A percentile compares a stretch with the other conserved stretches of the same genome.
These are phyloP conservation scores for Nemania sp. DNA, from an alignment of 2,329 filamentous ascomycete species.

Conservation along the genomic window DNA sequence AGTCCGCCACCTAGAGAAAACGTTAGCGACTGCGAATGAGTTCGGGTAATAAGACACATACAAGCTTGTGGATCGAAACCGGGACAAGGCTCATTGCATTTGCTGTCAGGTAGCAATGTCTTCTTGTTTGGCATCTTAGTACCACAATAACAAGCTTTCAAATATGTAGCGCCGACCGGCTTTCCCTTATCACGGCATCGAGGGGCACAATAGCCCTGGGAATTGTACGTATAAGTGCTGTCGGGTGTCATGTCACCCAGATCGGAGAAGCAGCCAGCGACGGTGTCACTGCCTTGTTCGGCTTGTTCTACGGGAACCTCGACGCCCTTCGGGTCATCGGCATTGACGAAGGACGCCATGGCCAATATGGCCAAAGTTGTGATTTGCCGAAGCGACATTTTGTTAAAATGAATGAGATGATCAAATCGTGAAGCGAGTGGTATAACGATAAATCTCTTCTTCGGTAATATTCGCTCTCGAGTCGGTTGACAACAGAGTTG, in stretches of 20 bases:
- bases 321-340: conserved; percentile 24
- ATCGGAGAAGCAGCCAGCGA: conserved; percentile 56
- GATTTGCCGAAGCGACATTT: conserved; percentile 36
- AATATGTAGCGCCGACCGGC: conserved; percentile 64
- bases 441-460: background rate
- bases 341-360: conserved; percentile 29
- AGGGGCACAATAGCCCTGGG: conserved; percentile 48
- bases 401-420: conserved; percentile 13
- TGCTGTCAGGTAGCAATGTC: conserved; percentile 55
- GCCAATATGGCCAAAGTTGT: conserved; percentile 35
- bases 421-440: conserved; percentile 6
- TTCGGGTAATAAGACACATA: conserved; percentile 46
- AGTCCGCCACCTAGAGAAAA: conserved; percentile 45
- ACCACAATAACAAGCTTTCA: conserved; percentile 73
- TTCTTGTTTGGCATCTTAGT: conserved; percentile 63
- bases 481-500: too few species aligned
- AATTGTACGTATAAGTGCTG: conserved; percentile 39
- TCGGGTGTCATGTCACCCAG: conserved; percentile 43
- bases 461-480: too few species aligned
- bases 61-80: conserved; percentile 67
- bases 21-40: conserved; percentile 20
- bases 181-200: conserved; percentile 49
- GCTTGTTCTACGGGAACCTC: conserved; percentile 46
- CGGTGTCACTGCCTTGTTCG: conserved; percentile 42
- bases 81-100: conserved; percentile 68